Conservation (phyloP, 192 early-diverging fungal species). For the Coemansia aciculifera region DNA sequence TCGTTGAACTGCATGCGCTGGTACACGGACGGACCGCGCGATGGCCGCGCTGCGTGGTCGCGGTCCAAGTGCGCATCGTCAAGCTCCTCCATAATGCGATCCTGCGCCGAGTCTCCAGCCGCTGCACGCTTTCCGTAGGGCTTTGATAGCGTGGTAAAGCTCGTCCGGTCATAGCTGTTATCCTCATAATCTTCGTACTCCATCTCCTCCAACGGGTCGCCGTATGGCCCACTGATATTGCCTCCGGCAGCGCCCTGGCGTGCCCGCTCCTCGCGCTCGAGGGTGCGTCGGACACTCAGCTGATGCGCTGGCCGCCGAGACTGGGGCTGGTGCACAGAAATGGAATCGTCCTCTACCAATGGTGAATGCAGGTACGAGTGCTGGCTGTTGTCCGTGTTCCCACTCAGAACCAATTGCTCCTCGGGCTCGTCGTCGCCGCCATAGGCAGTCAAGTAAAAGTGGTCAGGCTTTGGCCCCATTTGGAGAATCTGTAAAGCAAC, state of each 20-base stretch:
- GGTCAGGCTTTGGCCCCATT: conserved; percentile 31
- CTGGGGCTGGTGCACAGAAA: conserved; percentile 35
- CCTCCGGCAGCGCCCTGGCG: conserved; percentile 18
- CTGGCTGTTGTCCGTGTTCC: conserved; percentile 20
- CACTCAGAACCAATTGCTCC: conserved; percentile 27
- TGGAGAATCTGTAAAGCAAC: neutral
- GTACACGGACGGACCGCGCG: conserved; percentile 50
- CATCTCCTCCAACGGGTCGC: conserved; percentile 25
- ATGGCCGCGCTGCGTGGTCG: conserved; percentile 46
- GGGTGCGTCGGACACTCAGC: conserved; percentile 42
- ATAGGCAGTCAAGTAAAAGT: conserved; percentile 38
- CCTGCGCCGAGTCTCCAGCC: conserved; percentile 13
- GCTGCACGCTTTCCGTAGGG: conserved; percentile 26
- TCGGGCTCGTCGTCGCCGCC: conserved; percentile 44
- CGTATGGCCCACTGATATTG: conserved; percentile 23
- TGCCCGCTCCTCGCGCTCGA: conserved; percentile 42
- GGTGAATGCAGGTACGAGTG: conserved; percentile 52
- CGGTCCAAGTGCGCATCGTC: conserved; percentile 50
- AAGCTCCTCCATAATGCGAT: conserved; percentile 47
- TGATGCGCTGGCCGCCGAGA: conserved; percentile 40
- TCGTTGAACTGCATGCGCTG: conserved; percentile 54
- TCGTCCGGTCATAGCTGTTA: conserved; percentile 25
- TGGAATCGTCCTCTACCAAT: conserved; percentile 44
- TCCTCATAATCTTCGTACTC: conserved; percentile 28
- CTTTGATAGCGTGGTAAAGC: conserved; percentile 35